Percentiles rank a stretch among this genome's conserved stretches.
Evolutionary conservation across 176 grass and related monocot genomes (phyloP).

Genomic region (Pharus latifolius): DNA sequence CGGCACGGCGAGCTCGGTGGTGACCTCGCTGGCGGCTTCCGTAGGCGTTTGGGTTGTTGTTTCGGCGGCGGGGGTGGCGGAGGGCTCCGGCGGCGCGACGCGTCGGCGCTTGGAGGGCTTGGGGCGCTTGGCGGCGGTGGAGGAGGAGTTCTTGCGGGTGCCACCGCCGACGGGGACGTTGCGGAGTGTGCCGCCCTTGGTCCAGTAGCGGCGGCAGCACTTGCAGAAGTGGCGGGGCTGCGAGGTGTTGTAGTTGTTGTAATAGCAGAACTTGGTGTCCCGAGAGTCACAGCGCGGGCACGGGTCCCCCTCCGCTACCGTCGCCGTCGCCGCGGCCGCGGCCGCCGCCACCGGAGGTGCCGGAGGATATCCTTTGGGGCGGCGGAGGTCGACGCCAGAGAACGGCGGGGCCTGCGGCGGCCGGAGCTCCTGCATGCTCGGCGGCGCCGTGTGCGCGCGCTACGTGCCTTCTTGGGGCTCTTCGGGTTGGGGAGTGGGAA

Average conservation of each 20-base stretch:
- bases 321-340: neutral
- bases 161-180: constrained; percentile 79
- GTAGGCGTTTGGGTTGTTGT: neutral
- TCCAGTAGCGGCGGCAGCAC: constrained; percentile 86
- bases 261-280: constrained; percentile 94
- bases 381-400: constrained; percentile 27
- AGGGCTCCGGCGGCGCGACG: neutral
- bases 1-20: constrained; percentile 6
- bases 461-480: too few species aligned
- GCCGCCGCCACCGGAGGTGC: neutral
- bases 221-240: constrained; percentile 91
- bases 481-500: too few species aligned
- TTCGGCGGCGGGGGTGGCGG: too few species aligned
- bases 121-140: neutral
- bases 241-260: constrained; percentile 81
- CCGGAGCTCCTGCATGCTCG: constrained; percentile 27
- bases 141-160: constrained; percentile 38
- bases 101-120: constrained; percentile 27
- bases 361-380: constrained; percentile 25
- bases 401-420: constrained; percentile 15
- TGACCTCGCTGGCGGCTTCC: constrained; percentile 22
- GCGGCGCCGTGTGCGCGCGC: neutral
- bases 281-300: constrained; percentile 37
- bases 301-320: neutral
- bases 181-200: constrained; percentile 66